Evolutionary conservation across 345 rosid species (phyloP).

Genomic region (Corymbia maculata): DNA sequence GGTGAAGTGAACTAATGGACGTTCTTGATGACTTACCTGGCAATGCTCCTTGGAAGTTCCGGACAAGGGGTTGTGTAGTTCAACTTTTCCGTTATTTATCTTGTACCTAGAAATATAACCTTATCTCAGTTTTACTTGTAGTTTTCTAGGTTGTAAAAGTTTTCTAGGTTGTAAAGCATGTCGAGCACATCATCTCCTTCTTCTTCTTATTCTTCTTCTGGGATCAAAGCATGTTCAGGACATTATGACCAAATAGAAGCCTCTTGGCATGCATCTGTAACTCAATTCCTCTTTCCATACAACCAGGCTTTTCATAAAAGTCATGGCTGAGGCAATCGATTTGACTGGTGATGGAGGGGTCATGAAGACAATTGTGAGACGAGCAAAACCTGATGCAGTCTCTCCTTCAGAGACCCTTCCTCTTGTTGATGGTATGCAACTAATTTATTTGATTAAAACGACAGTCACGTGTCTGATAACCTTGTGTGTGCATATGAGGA

Average conservation of each 20-base stretch:
- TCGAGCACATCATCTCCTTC: background rate
- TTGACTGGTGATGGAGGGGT: slow-evolving; percentile 84
- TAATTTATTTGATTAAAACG: background rate
- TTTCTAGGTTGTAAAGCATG: background rate
- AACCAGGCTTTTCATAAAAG: background rate
- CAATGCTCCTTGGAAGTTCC: background rate
- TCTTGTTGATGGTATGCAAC: slow-evolving; percentile 64
- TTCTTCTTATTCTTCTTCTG: background rate
- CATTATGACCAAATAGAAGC: background rate
- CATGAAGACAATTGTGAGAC: slow-evolving; percentile 46
- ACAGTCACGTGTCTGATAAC: background rate
- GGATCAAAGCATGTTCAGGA: background rate
- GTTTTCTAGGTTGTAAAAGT: background rate
- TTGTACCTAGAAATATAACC: background rate
- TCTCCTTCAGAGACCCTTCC: slow-evolving; percentile 74
- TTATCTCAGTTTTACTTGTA: background rate
- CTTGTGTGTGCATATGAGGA: background rate
- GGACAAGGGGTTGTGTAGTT: background rate
- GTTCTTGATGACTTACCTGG: background rate
- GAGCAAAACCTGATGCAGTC: slow-evolving; percentile 54
- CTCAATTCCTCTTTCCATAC: background rate
- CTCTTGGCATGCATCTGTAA: background rate
- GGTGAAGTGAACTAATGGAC: background rate
- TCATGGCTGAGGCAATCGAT: slow-evolving; percentile 57
- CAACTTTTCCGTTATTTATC: background rate